Evolutionary conservation across 495 filamentous ascomycete species (phyloP).

Genomic region (Daldinia caldariorum): DNA sequence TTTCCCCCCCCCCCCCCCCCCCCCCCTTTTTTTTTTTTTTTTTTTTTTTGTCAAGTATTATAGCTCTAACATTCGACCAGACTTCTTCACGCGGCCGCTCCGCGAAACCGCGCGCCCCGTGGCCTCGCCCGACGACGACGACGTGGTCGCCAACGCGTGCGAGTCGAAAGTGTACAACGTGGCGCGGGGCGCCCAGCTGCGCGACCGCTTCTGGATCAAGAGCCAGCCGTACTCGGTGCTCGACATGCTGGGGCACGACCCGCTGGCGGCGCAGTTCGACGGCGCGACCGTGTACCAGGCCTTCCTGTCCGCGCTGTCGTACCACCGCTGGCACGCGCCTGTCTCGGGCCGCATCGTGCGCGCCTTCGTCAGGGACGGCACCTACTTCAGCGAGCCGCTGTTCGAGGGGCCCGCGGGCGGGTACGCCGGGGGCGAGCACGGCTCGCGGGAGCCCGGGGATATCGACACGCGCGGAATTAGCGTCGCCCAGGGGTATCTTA

Average conservation of each 20-base stretch:
- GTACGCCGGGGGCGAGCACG: constrained; percentile 44
- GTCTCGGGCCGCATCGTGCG: constrained; percentile 67
- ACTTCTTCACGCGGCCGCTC: constrained; percentile 76
- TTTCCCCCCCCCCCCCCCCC: too few species aligned
- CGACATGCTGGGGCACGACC: constrained; percentile 69
- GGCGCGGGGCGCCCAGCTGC: constrained; percentile 51
- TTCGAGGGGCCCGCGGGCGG: constrained; percentile 55
- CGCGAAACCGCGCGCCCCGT: constrained; percentile 66
- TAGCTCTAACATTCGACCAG: constrained; percentile 32
- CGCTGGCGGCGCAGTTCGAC: constrained; percentile 63
- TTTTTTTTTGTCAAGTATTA: not conserved
- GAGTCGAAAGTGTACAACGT: constrained; percentile 68
- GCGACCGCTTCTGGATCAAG: constrained; percentile 75
- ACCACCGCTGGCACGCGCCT: constrained; percentile 77
- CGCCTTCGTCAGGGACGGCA: constrained; percentile 66
- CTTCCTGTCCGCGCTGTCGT: constrained; percentile 70
- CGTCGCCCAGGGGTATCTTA: constrained; percentile 67
- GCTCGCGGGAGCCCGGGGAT: constrained; percentile 30
- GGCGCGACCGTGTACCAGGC: constrained; percentile 74
- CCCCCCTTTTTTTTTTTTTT: too few species aligned
- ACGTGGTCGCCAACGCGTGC: constrained; percentile 71
- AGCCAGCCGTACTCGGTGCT: constrained; percentile 70
- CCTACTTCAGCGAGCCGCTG: constrained; percentile 73
- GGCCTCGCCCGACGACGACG: constrained; percentile 60
- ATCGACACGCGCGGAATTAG: constrained; percentile 51